Evolutionary conservation across 225 moss, liverwort and hornwort species (phyloP).

Genomic region (Physcomitrium patens): DNA sequence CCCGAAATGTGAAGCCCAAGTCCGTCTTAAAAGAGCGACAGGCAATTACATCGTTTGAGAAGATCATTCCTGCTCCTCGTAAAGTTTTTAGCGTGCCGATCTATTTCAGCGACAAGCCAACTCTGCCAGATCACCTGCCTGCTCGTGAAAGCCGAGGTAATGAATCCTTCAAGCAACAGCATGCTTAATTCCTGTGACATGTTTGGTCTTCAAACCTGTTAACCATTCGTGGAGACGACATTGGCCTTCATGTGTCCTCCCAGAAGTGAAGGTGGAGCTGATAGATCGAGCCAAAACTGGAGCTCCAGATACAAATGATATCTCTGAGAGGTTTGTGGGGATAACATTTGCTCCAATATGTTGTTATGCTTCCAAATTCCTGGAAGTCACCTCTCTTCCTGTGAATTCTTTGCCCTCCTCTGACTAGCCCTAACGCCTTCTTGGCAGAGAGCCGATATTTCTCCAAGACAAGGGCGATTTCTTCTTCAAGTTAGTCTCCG

Average conservation of each 20-base stretch:
- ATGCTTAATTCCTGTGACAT: not conserved
- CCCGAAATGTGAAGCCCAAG: slow-evolving; percentile 15
- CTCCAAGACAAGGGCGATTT: slow-evolving; percentile 65
- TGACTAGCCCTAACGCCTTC: slow-evolving; percentile 2
- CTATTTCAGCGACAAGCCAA: slow-evolving; percentile 56
- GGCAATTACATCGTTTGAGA: slow-evolving; percentile 33
- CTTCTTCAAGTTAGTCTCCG: slow-evolving; percentile 49
- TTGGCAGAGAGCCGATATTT: slow-evolving; percentile 58
- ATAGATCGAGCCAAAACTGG: slow-evolving; percentile 42
- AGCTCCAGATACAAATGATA: slow-evolving; percentile 45
- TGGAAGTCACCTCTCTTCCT: not conserved
- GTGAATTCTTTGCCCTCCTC: not conserved
- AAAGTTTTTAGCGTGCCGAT: slow-evolving; percentile 47
- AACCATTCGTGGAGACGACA: not conserved
- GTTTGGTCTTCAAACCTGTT: not conserved
- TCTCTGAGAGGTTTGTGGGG: slow-evolving; percentile 52
- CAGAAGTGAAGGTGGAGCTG: slow-evolving; percentile 62
- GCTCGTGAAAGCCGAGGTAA: slow-evolving; percentile 70
- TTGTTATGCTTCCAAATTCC: not conserved
- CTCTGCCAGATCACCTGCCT: slow-evolving; percentile 60
- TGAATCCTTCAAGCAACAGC: not conserved
- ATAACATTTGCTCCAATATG: not conserved
- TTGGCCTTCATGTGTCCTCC: not conserved
- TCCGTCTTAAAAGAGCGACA: slow-evolving; percentile 36
- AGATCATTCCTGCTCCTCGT: slow-evolving; percentile 55